Base-by-base conservation (phyloP, 805 yeast species). In the Suhomyces sp. region DNA sequence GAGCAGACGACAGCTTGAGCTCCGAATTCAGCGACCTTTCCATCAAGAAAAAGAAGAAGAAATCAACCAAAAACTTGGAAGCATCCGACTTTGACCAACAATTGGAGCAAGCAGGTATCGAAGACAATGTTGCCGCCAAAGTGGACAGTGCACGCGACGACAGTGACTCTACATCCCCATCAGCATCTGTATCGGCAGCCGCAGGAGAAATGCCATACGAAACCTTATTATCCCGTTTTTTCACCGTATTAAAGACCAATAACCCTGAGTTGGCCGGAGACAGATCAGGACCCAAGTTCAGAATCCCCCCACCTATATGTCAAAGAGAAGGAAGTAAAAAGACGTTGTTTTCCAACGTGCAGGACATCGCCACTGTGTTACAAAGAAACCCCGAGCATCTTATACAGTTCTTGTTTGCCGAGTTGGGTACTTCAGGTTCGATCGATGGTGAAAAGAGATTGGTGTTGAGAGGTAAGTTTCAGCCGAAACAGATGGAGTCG, bases 191-290 rank as follows among this genome's bases (percentile, higher is more conserved):
- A 74, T 77, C 62, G 57, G 53, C 45, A 79, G 78, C 44, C 13
- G 33, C 6, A 19, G 49, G 23, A 47, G 93, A 87, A 48, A 77
- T 87, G 58, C 83, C 92, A 54, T 94, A 94, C 73, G 84, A 84
- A 54, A 81, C 80, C 47, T 82, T 94, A 58, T 81, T 94, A 65
- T 81, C 87, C 50, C 83, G 99, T 70, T 94, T 94, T 70, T 94
- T 92, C 78, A 73, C 76, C 51, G 86, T 93, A 56, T 81, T 94
- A 67, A 90, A 89, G 65, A 86, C 90, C 58, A 93, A 93, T 76
- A 94, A 94, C 77, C 99, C 99, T 57, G 99, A 94, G 73, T 83
- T 94, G 66, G 99, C 98, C 45, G 97, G 97, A 69, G 98, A 93
- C 70, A 86, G 96, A 73, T 80, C 89, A 29, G 93, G 96, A 42